phyloP scores from a whole-genome alignment of 306 rosid genomes.

The Leucaena leucocephala region DNA sequence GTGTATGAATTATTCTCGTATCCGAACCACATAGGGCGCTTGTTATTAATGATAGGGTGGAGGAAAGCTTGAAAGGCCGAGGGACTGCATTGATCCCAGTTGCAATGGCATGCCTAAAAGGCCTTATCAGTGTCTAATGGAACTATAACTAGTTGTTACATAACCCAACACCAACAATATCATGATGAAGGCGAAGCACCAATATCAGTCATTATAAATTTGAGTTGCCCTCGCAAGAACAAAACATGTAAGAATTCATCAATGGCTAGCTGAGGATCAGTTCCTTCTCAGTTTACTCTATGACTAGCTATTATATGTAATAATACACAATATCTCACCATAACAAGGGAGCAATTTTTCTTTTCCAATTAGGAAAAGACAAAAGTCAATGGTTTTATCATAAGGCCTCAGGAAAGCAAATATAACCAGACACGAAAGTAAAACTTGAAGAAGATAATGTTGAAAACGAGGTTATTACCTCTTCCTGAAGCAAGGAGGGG shows the following conservation, averaged over 20 bases:
- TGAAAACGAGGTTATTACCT: slow-evolving; percentile 49
- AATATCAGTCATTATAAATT: slow-evolving; percentile 63
- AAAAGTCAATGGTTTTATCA: slow-evolving; percentile 6
- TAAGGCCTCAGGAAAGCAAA: not conserved
- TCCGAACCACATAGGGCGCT: slow-evolving; percentile 2
- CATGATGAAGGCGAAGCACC: slow-evolving; percentile 37
- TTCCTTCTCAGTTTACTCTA: not conserved
- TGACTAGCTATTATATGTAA: slow-evolving; percentile 9
- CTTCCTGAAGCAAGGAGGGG: slow-evolving; percentile 71
- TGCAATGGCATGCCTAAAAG: not conserved
- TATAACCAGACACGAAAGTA: not conserved
- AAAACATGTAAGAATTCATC: slow-evolving; percentile 59
- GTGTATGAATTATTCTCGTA: slow-evolving; percentile 17
- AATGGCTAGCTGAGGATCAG: slow-evolving; percentile 5
- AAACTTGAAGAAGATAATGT: not conserved
- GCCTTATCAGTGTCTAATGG: slow-evolving; percentile 2
- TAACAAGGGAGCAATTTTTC: not conserved
- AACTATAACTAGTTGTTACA: slow-evolving; percentile 12
- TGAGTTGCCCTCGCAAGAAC: slow-evolving; percentile 70
- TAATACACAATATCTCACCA: not conserved
- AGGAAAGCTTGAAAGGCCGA: not conserved
- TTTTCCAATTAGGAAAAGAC: not conserved
- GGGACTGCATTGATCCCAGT: not conserved
- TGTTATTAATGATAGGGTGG: slow-evolving; percentile 26
- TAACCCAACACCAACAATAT: slow-evolving; percentile 16